A percentile compares a stretch with the other conserved stretches of the same genome.
phyloP scores from a whole-genome alignment of 768 basidiomycete species.

The Gloeopeniophorella convolvens region DNA sequence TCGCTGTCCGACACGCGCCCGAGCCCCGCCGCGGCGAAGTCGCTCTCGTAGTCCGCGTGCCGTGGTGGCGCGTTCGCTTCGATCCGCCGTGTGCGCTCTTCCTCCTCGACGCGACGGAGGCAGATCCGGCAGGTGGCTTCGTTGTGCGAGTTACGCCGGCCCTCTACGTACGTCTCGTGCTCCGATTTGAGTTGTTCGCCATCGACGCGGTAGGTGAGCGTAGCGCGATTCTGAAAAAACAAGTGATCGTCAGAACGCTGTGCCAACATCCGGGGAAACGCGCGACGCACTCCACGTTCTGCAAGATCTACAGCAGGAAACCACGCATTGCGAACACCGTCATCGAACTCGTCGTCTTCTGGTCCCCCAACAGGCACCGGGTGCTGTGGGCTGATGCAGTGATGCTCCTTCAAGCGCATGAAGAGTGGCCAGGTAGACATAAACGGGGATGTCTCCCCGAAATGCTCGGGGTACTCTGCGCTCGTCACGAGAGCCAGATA shows the following conservation, averaged over 20 bases:
- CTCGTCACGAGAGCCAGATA: conserved; percentile 27
- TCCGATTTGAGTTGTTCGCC: conserved; percentile 3
- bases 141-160: conserved; percentile 37
- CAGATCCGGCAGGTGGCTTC: conserved; percentile 31
- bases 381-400: conserved; percentile 38
- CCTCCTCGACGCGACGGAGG: conserved; percentile 3
- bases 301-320: conserved; percentile 23
- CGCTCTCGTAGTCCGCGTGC: conserved; percentile 21
- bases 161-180: conserved; percentile 37
- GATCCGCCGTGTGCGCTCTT: conserved; percentile 8
- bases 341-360: conserved; percentile 24
- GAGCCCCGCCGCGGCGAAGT: conserved; percentile 22
- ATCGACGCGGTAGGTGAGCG: conserved; percentile 1
- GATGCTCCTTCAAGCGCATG: conserved; percentile 52
- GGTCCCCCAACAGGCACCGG: conserved; percentile 25
- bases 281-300: conserved; percentile 25
- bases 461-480: conserved; percentile 23
- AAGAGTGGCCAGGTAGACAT: conserved; percentile 47
- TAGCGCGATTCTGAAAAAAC: background rate
- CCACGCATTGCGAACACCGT: conserved; percentile 40
- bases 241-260: background rate
- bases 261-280: background rate
- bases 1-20: conserved; percentile 24
- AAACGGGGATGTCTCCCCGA: conserved; percentile 26
- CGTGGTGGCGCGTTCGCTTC: background rate